phyloP scores from a whole-genome alignment of 2,329 filamentous ascomycete species.

The Diaporthe citri region DNA sequence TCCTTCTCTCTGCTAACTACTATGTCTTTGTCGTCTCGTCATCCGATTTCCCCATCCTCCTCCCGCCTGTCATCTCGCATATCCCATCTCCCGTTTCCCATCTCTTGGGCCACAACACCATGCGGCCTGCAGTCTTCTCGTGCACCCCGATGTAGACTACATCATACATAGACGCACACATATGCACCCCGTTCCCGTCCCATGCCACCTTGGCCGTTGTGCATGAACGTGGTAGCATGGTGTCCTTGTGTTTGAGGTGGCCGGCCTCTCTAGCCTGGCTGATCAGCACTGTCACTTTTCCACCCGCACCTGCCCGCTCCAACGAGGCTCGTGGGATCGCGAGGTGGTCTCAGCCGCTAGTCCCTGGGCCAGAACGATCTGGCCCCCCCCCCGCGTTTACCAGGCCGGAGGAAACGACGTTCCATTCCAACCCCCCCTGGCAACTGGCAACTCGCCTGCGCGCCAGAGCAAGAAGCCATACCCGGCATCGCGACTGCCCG shows the following conservation, averaged over 20 bases:
- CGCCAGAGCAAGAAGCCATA: neutral
- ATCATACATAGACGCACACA: neutral
- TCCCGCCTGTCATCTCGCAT: conserved; percentile 5
- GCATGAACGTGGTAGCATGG: neutral
- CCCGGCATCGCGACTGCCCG: neutral
- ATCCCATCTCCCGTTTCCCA: neutral
- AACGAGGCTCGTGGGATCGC: conserved; percentile 5
- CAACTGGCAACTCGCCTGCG: neutral
- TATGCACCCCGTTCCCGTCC: neutral
- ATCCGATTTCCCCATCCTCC: conserved; percentile 10
- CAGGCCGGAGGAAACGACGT: neutral
- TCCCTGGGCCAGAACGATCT: conserved; percentile 28
- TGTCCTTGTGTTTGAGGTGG: neutral
- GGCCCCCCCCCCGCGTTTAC: conserved; percentile 6
- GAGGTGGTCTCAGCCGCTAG: conserved; percentile 29
- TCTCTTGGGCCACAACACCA: neutral
- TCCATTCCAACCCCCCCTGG: neutral
- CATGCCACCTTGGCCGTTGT: neutral
- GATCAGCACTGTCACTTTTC: conserved; percentile 24
- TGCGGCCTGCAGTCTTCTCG: neutral
- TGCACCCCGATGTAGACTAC: neutral
- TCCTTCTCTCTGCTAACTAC: neutral
- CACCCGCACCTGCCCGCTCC: neutral
- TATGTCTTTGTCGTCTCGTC: neutral
- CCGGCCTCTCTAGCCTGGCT: neutral